Conservation (phyloP, 495 filamentous ascomycete species). For the Aspergillus panamensis region DNA sequence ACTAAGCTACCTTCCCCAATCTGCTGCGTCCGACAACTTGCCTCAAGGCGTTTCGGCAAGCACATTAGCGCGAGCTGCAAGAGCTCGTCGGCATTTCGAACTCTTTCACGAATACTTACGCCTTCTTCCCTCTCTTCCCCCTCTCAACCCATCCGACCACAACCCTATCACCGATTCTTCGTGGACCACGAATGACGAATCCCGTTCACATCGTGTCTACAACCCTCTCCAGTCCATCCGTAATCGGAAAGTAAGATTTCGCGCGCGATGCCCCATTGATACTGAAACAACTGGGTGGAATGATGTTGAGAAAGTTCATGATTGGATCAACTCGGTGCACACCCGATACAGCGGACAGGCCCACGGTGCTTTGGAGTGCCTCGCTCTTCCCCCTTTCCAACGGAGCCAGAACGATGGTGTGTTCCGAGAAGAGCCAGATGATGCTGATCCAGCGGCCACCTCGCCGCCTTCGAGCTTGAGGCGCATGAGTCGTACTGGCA, state of each 20-base stretch:
- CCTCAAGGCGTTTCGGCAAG: conserved; percentile 68
- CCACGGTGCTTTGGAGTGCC: conserved; percentile 46
- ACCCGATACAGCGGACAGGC: conserved; percentile 38
- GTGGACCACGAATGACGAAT: neutral
- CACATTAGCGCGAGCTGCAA: conserved; percentile 73
- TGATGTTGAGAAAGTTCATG: conserved; percentile 62
- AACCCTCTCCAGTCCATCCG: conserved; percentile 87
- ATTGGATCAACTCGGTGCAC: conserved; percentile 71
- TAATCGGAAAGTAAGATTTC: conserved; percentile 73
- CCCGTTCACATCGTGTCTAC: conserved; percentile 58
- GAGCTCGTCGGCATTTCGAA: conserved; percentile 73
- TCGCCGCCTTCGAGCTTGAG: conserved; percentile 38
- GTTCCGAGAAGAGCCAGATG: conserved; percentile 20
- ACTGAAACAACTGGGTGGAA: conserved; percentile 71
- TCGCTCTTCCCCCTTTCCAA: conserved; percentile 55
- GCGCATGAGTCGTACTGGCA: conserved; percentile 35
- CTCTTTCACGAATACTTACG: conserved; percentile 76
- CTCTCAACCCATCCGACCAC: conserved; percentile 38
- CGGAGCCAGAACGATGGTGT: conserved; percentile 22
- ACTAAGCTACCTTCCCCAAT: conserved; percentile 30
- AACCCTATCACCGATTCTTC: conserved; percentile 8
- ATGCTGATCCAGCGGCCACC: conserved; percentile 24
- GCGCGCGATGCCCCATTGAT: conserved; percentile 67
- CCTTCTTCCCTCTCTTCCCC: conserved; percentile 69
- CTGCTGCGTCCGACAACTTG: conserved; percentile 28